Base-by-base conservation (phyloP, 2,329 filamentous ascomycete species). In the Trichoderma atroviride region DNA sequence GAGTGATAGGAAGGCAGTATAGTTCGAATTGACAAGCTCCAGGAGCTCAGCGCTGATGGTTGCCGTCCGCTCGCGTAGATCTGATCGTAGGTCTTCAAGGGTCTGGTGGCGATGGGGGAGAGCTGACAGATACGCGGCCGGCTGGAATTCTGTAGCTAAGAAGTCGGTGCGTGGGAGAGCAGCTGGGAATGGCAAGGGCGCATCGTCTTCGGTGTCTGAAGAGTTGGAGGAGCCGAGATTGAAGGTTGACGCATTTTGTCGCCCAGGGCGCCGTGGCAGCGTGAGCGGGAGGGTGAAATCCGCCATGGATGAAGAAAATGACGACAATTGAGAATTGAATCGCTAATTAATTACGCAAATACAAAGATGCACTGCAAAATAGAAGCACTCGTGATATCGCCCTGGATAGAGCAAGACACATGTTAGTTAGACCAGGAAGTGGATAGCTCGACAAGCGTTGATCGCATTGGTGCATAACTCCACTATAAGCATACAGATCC, bases 1-100 rank as follows among this genome's bases (percentile, higher is more conserved):
- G 0, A 99, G 82, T 0, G 90, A 90, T 5, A 99, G 81, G 75
- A 99, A 99, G 69, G 95, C 92, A 59, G 93, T 91, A 78, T 99
- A 98, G 80, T 99, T 97, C 63, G 91, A 88, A 77, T 99, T 99
- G 73, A 99, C 96, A 9, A 99, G 88, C 81, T 97, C 95, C 22
- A 99, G 85, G 3, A 99, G 86, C 81, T 99, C 96, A 72, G 91
- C 88, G 75, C 90, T 92, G 71, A 99, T 90, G 24, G 91, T 86
- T 74, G 92, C 88, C 74, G 90, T 92, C 64, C 96, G 87, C 70
- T 94, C 88, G 56, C 94, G 90, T 19, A 99, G 85, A 76, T 99
- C 96, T 5, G 90, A 83, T 43, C 95, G 92, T 37, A 99, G 85
- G 79, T 99, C 96, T 78, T 97, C 94, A 59, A 99, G 92, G 0